Evolutionary conservation across 352 stramenopile species (phyloP).

Genomic region (Phytophthora melonis): DNA sequence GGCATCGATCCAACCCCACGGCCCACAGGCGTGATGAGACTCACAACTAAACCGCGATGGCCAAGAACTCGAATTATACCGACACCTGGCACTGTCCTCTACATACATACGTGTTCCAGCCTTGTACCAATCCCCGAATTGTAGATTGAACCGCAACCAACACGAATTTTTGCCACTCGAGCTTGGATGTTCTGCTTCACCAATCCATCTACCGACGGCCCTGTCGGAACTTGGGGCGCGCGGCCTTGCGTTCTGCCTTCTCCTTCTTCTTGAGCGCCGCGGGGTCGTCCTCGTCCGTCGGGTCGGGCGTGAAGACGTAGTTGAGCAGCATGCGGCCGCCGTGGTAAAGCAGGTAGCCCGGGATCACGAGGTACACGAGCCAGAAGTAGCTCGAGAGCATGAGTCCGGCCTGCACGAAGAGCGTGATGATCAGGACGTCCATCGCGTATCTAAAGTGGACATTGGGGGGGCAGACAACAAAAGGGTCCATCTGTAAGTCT

Average conservation of each 20-base stretch:
- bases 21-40: not conserved
- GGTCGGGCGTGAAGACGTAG: slow-evolving; percentile 83
- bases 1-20: not conserved
- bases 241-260: slow-evolving; percentile 75
- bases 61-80: not conserved
- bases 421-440: slow-evolving; percentile 85
- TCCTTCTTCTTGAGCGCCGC: slow-evolving; percentile 76
- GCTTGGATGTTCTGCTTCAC: not conserved
- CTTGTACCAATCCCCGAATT: slow-evolving; percentile 1
- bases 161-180: not conserved
- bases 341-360: slow-evolving; percentile 86
- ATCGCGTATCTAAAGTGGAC: slow-evolving; percentile 71
- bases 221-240: slow-evolving; percentile 56
- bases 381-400: slow-evolving; percentile 91
- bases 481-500: slow-evolving; percentile 29
- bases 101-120: not conserved
- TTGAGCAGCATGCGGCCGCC: slow-evolving; percentile 78
- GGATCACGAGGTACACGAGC: slow-evolving; percentile 85
- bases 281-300: slow-evolving; percentile 63
- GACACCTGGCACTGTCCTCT: not conserved
- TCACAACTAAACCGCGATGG: not conserved
- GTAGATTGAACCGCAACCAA: slow-evolving; percentile 19
- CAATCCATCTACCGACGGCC: slow-evolving; percentile 46
- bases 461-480: not conserved
- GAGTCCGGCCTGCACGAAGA: slow-evolving; percentile 81